Evolutionary conservation across 1,284 basidiomycete species (phyloP).

Genomic region (Tilletia walkeri): DNA sequence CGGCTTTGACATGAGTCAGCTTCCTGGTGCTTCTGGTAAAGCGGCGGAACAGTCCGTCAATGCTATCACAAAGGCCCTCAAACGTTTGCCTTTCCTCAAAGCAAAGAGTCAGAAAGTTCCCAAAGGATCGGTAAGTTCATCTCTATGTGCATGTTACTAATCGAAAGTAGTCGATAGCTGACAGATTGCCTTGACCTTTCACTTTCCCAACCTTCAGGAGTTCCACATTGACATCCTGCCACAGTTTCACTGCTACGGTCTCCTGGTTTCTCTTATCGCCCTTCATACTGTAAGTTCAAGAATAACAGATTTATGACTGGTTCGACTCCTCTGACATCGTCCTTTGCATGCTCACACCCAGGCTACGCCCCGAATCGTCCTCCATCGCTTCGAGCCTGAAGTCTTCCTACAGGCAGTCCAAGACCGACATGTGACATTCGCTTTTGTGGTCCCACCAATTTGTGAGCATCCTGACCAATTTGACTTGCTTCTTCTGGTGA

Average conservation of each 20-base stretch:
- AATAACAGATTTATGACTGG: neutral
- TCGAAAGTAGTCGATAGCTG: too few relatives aligned
- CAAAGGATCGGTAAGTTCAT: conserved; percentile 11
- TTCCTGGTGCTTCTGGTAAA: neutral
- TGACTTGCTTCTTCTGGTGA: neutral
- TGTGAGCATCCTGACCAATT: conserved; percentile 7
- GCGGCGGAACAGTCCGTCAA: neutral
- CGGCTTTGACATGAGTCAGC: neutral
- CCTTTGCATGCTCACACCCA: neutral
- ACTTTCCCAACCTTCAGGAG: conserved; percentile 24
- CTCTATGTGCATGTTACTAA: neutral
- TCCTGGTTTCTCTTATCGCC: conserved; percentile 45
- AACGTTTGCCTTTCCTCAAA: neutral
- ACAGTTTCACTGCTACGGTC: conserved; percentile 54
- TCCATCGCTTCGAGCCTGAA: conserved; percentile 44
- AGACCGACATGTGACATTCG: conserved; percentile 45
- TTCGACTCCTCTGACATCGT: neutral
- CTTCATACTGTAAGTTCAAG: conserved; percentile 38
- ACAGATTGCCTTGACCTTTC: neutral
- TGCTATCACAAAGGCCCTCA: conserved; percentile 2
- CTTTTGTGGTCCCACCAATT: conserved; percentile 53
- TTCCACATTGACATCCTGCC: conserved; percentile 51
- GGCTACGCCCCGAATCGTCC: conserved; percentile 42
- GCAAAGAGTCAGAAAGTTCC: conserved; percentile 10
- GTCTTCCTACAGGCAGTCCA: conserved; percentile 43